Evolutionary conservation across 805 yeast genomes (phyloP).

Genomic region (Saturnispora mendoncae): DNA sequence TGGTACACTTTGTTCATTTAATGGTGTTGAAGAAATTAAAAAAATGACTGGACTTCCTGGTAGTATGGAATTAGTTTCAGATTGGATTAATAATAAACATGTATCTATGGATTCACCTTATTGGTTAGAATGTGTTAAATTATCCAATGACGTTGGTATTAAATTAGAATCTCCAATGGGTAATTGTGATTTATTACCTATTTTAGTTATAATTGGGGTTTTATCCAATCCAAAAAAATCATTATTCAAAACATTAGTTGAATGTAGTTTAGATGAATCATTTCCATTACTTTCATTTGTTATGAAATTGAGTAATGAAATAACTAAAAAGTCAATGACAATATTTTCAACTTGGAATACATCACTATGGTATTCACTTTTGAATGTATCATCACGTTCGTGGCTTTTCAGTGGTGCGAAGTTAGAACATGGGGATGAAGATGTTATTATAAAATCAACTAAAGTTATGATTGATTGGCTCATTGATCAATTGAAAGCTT

Average conservation of each 20-base stretch:
- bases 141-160: constrained; percentile 12
- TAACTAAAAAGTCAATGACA: not conserved
- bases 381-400: constrained; percentile 12
- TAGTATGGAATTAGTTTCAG: constrained; percentile 12
- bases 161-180: not conserved
- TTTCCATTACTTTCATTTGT: constrained; percentile 12
- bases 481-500: constrained; percentile 1
- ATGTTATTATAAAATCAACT: constrained; percentile 7
- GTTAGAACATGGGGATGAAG: constrained; percentile 7
- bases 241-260: constrained; percentile 12
- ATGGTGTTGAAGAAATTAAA: constrained; percentile 23
- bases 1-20: constrained; percentile 11
- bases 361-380: constrained; percentile 11
- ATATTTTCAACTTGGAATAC: constrained; percentile 15
- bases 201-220: constrained; percentile 9
- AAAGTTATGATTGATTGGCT: constrained; percentile 11
- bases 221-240: constrained; percentile 12
- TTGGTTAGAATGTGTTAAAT: constrained; percentile 7
- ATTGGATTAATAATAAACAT: constrained; percentile 8
- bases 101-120: constrained; percentile 4
- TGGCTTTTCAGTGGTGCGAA: constrained; percentile 14
- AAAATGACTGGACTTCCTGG: constrained; percentile 15
- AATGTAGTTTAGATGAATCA: constrained; percentile 12
- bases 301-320: not conserved
- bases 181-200: constrained; percentile 2